These are phyloP conservation scores for Tricholoma sp. DNA, from an alignment of 768 basidiomycete species.

Conservation along the genomic window DNA sequence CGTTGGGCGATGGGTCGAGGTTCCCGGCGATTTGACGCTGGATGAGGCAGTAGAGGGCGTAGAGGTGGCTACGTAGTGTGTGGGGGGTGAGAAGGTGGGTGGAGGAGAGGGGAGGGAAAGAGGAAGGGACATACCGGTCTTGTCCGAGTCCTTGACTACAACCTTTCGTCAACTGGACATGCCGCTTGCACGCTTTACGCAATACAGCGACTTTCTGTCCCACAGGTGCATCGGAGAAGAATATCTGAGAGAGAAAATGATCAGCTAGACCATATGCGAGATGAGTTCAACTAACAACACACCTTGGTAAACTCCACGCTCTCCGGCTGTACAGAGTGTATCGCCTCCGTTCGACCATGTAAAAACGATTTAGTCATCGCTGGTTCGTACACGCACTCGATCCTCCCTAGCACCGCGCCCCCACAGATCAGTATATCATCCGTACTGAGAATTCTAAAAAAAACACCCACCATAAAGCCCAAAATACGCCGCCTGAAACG, in stretches of 20 bases:
- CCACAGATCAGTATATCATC: conserved; percentile 1
- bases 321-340: conserved; percentile 82
- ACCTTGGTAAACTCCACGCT: conserved; percentile 84
- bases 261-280: too few relatives aligned
- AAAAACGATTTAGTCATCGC: conserved; percentile 97
- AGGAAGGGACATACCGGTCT: conserved; percentile 53
- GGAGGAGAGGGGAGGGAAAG: too few relatives aligned
- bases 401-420: too few relatives aligned
- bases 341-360: conserved; percentile 94
- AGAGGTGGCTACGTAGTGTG: conserved; percentile 69
- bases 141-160: conserved; percentile 90
- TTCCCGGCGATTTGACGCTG: conserved; percentile 67
- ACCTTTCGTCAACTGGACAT: conserved; percentile 81
- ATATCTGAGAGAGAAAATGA: conserved; percentile 54
- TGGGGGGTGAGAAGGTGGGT: conserved; percentile 2
- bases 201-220: conserved; percentile 70
- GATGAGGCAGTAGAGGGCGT: conserved; percentile 89
- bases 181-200: conserved; percentile 78
- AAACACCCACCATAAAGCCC: conserved; percentile 68
- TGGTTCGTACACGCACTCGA: conserved; percentile 95
- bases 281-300: too few relatives aligned
- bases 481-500: conserved; percentile 95
- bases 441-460: too few relatives aligned
- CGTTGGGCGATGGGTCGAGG: conserved; percentile 37
- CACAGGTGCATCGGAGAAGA: conserved; percentile 74